Conservation (phyloP, 2,329 filamentous ascomycete species). For the Colletotrichum somersetense region DNA sequence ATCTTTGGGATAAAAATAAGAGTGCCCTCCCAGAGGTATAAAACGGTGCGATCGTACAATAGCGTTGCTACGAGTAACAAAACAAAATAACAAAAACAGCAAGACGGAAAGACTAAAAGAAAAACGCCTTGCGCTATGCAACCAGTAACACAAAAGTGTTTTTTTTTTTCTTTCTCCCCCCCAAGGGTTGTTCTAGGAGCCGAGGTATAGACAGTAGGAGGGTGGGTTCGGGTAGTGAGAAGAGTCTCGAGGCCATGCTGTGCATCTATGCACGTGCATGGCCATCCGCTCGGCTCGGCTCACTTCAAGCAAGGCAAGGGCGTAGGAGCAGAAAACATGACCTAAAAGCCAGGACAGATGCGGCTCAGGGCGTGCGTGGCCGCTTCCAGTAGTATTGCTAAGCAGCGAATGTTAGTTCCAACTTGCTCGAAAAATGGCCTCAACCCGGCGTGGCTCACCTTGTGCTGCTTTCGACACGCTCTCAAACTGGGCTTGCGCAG, state of each 20-base stretch:
- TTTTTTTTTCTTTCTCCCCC: background rate
- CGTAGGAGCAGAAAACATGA: constrained; percentile 14
- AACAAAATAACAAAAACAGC: constrained; percentile 6
- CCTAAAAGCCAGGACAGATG: background rate
- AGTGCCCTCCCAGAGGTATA: constrained; percentile 37
- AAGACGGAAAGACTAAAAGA: background rate
- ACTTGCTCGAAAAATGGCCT: background rate
- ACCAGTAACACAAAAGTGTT: constrained; percentile 24
- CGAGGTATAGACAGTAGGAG: constrained; percentile 38
- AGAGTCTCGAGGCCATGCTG: constrained; percentile 13
- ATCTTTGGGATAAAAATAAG: constrained; percentile 37
- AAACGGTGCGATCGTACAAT: constrained; percentile 32
- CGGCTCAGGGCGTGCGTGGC: constrained; percentile 67
- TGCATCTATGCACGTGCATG: background rate
- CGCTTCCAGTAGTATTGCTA: constrained; percentile 80
- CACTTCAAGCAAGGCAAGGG: constrained; percentile 28
- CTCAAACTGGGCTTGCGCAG: constrained; percentile 90
- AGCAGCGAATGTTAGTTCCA: constrained; percentile 41
- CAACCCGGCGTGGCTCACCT: constrained; percentile 71
- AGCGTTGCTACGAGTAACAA: constrained; percentile 8
- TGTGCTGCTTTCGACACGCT: constrained; percentile 94
- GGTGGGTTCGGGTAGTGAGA: constrained; percentile 4
- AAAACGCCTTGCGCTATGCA: constrained; percentile 44
- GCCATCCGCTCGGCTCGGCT: constrained; percentile 17
- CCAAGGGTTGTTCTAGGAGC: constrained; percentile 26